Evolutionary conservation across 352 stramenopile genomes (phyloP), one percentile per base, ranked within the genome.

Genomic region (Globisporangium polare): DNA sequence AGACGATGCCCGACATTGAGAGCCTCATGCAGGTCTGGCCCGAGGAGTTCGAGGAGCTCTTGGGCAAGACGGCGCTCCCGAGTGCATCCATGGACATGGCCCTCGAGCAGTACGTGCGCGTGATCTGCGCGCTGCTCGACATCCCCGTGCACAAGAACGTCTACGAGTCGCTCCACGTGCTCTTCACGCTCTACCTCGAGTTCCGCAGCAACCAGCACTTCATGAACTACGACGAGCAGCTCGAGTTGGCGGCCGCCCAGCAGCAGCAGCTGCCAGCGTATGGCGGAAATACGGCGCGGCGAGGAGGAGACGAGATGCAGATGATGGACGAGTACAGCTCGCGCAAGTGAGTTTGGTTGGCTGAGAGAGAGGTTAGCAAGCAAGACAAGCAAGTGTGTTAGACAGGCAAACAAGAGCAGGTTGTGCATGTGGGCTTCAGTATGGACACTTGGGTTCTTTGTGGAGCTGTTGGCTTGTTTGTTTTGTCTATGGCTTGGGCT

Each of bases 71-170:
- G n/a, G 72, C 70, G 22, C 51, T 95, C 26, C 89, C 89, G 10
- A 72, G 72, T 20, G 83, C 88, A 3, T 81, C 97, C 18, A 72
- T 99, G 42, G 95, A 99, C 62, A 82, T 98, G 67, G 77, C 74
- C 5, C 68, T 98, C 7, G 90, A 98, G 67, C 92, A 99, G 58
- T 98, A 98, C 76, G 84, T 91, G 24, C 76, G 87, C 45, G 76
- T 98, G 45, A 77, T 97, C 47, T 98, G 95, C 56, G 88, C 94
- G 7, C 77, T 99, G 42, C 72, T 98, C 27, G 96, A 98, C 60
- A 97, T 99, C 55, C 96, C 96, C 0, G 85, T 98, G 53, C 89
- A 98, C 79, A 94, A 95, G 72, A 96, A 95, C 68, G 78, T 98
- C 53, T 89, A 97, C 70, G 88, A 99, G 72, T 97, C 89, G 63